Evolutionary conservation across 768 basidiomycete species (phyloP), one percentile per base, ranked within the genome.

Genomic region (Boletus reticulatus): DNA sequence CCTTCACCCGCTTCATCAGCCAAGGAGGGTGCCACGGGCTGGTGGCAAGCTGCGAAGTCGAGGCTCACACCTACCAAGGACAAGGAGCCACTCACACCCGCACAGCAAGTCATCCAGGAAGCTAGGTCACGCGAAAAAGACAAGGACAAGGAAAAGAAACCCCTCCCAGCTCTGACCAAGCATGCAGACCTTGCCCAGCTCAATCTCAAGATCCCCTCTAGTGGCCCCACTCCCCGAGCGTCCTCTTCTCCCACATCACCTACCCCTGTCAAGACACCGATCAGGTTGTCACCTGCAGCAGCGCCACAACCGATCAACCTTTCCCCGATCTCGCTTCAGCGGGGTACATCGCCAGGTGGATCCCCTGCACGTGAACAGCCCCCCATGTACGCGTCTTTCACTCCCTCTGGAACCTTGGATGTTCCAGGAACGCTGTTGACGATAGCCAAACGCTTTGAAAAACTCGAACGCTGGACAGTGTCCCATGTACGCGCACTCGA

Each of bases 381-480:
- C 9, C 91, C 88, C 1, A 65, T 89, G 31, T 93, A 94, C 62
- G 88, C 88, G 2, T 85, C 89, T 53, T 94, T 92, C 66, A 83
- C 80, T 38, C 50, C 72, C 22, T 81, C 86, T 46, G 92, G 92
- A 4, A 80, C 84, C 3, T 72, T 94, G 5, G 92, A 94, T 64
- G 75, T 92, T 10, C 81, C 85, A 12, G 84, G 80, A 2, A 93
- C 92, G 0, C 75, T 94, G 6, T 72, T 94, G 22, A 80, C 81
- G 12, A 83, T 94, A 42, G 88, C 89, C 13, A 73, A 63, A 42
- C 84, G 92, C 20, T 93, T 94, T 55, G 92, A 94, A 70, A 94
- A 94, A 67, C 79, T 94, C 13, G 92, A 94, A 67, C 88, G 88
- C 59, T 94, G 92, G 92, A 88, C 91, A 0, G 89, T 94, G 4